Evolutionary conservation across 1,284 basidiomycete species (phyloP).

Genomic region (Tilletia setariae): DNA sequence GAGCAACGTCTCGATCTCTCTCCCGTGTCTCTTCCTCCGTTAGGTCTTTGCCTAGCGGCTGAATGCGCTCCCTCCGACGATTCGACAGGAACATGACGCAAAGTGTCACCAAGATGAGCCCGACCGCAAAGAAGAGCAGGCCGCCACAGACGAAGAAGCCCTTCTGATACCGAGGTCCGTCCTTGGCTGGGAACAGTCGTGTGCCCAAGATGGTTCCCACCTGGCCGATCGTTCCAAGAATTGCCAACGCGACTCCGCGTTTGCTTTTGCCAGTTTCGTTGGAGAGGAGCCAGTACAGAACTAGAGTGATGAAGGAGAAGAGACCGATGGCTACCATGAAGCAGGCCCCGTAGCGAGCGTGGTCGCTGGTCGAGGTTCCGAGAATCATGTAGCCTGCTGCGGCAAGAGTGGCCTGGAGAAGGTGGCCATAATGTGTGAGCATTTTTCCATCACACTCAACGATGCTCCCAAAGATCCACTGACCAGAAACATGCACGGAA

Average conservation of each 20-base stretch:
- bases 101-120: neutral
- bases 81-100: neutral
- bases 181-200: constrained; percentile 34
- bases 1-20: neutral
- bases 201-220: constrained; percentile 41
- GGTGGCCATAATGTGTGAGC: too few relatives aligned
- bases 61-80: neutral
- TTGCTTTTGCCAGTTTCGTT: constrained; percentile 41
- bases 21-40: neutral
- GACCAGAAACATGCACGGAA: neutral
- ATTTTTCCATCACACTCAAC: too few relatives aligned
- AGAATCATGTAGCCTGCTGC: constrained; percentile 47
- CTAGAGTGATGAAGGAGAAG: constrained; percentile 45
- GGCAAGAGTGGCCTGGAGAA: constrained; percentile 29
- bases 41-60: neutral
- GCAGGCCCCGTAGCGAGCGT: constrained; percentile 33
- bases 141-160: constrained; percentile 36
- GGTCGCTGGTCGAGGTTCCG: constrained; percentile 28
- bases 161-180: constrained; percentile 37
- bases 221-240: constrained; percentile 46
- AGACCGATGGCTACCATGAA: constrained; percentile 42
- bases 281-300: constrained; percentile 42
- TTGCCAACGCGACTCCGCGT: constrained; percentile 34
- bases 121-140: constrained; percentile 26
- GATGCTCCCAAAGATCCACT: too few relatives aligned